Conservation (phyloP, 257 asterid species). For the Nicotiana paniculata region DNA sequence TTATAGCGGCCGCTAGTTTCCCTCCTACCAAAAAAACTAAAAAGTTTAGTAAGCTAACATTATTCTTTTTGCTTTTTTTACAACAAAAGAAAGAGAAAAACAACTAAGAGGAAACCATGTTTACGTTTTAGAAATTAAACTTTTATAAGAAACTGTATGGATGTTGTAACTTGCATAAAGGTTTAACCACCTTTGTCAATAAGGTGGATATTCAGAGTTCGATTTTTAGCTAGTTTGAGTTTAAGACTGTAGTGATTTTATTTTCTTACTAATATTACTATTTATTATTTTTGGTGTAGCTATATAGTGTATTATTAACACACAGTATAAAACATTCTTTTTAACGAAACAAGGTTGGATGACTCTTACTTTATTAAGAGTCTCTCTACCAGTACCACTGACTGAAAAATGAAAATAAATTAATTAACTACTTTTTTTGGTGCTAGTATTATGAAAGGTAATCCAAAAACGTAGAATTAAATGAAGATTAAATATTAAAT, state of each 20-base stretch:
- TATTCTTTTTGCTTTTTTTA: neutral
- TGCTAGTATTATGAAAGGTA: neutral
- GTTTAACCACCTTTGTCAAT: neutral
- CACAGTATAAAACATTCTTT: neutral
- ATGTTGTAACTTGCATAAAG: neutral
- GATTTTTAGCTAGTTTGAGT: neutral
- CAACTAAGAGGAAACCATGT: neutral
- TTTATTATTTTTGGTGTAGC: neutral
- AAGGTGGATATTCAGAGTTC: no score
- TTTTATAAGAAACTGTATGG: neutral
- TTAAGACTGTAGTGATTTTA: neutral
- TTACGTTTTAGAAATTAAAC: neutral
- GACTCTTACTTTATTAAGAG: neutral
- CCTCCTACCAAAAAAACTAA: no score
- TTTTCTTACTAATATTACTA: neutral
- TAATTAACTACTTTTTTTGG: neutral
- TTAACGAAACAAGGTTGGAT: neutral
- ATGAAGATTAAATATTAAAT: neutral
- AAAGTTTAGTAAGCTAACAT: neutral
- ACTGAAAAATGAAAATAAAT: neutral
- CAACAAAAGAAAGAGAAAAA: neutral
- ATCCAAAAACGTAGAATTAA: neutral
- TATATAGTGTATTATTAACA: neutral
- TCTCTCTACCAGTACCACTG: neutral
- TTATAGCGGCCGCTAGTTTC: no score